Evolutionary conservation across 371 early-diverging fungal species (phyloP).

Genomic region (Lichtheimia ornata): DNA sequence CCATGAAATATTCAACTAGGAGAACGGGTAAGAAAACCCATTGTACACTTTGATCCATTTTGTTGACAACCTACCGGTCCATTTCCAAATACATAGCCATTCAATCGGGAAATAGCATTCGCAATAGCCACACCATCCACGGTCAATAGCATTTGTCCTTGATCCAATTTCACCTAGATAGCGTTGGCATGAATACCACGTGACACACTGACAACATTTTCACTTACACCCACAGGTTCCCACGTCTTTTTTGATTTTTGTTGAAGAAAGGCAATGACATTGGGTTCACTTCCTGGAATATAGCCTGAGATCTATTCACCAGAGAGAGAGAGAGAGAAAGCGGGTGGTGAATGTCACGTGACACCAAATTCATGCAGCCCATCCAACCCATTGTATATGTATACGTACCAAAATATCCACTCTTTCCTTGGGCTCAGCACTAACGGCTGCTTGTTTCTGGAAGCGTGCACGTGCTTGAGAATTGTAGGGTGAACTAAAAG

Average conservation of each 20-base stretch:
- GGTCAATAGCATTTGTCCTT: conserved; percentile 35
- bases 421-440: conserved; percentile 18
- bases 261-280: conserved; percentile 35
- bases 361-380: background rate
- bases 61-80: conserved; percentile 10
- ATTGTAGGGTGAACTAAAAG: conserved; percentile 37
- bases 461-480: conserved; percentile 20
- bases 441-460: conserved; percentile 3
- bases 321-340: no score
- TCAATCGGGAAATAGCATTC: conserved; percentile 36
- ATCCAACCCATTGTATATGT: no score
- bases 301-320: conserved; percentile 32
- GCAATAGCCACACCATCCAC: conserved; percentile 40
- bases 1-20: conserved; percentile 25
- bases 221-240: conserved; percentile 36
- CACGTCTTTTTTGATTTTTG: conserved; percentile 44
- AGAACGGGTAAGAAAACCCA: background rate
- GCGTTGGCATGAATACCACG: background rate
- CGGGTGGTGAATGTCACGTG: background rate
- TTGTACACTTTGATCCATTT: background rate
- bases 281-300: conserved; percentile 34
- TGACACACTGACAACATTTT: background rate
- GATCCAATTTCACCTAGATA: conserved; percentile 17
- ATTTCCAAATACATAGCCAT: conserved; percentile 47
- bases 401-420: conserved; percentile 32